Conservation (phyloP, 208 protist genomes). For the Wallacemonas collosoma region DNA sequence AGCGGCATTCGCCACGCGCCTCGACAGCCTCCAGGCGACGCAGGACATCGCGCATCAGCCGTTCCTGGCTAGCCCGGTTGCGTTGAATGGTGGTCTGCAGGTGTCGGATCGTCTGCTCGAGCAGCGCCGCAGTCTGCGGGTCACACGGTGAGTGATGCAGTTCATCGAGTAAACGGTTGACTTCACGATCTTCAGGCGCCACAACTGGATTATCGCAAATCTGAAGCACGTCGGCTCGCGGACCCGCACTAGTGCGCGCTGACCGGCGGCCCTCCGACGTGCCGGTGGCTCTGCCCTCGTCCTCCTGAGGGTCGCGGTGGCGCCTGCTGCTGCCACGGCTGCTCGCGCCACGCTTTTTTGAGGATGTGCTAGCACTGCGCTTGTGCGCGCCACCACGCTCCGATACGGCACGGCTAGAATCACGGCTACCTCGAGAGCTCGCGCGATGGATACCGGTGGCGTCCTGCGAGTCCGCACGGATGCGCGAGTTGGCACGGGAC, state of each 20-base stretch:
- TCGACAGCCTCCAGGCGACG: constrained; percentile 63
- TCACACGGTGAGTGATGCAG: constrained; percentile 36
- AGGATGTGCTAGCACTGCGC: constrained; percentile 28
- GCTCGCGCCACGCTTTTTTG: constrained; percentile 18
- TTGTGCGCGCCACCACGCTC: constrained; percentile 9
- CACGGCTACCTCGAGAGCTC: constrained; percentile 15
- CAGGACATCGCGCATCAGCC: constrained; percentile 32
- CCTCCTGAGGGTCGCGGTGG: neutral
- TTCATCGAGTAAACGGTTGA: constrained; percentile 31
- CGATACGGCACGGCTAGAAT: neutral
- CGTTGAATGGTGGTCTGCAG: constrained; percentile 36
- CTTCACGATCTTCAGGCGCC: constrained; percentile 20
- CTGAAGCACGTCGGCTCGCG: neutral
- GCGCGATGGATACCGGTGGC: constrained; percentile 24
- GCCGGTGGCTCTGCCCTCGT: neutral
- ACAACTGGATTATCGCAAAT: constrained; percentile 22
- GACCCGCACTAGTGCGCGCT: neutral
- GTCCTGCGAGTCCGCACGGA: constrained; percentile 16
- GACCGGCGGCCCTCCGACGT: neutral
- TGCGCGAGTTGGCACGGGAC: constrained; percentile 46
- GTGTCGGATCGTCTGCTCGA: constrained; percentile 39
- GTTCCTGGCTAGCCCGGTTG: constrained; percentile 30
- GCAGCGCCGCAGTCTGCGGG: constrained; percentile 22
- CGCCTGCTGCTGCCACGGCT: constrained; percentile 13
- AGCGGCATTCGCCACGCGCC: constrained; percentile 45